Evolutionary conservation across 2,329 filamentous ascomycete genomes (phyloP).

Genomic region (Epichloe hybrida): DNA sequence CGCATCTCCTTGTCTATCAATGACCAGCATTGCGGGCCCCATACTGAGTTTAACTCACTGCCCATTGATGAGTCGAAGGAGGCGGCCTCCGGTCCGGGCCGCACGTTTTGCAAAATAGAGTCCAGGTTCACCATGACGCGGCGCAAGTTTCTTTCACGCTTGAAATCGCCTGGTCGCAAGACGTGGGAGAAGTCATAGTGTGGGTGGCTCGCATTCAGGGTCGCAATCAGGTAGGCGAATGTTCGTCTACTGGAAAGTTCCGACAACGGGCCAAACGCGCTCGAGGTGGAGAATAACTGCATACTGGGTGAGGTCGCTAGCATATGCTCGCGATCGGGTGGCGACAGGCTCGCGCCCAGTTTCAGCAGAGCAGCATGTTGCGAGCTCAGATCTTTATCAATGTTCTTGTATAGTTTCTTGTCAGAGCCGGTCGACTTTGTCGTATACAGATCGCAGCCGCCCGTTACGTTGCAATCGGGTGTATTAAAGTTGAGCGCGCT

Average conservation of each 20-base stretch:
- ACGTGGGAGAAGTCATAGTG: slow-evolving; percentile 95
- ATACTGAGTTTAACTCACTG: slow-evolving; percentile 45
- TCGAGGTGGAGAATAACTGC: slow-evolving; percentile 59
- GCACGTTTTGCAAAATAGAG: slow-evolving; percentile 73
- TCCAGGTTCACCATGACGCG: slow-evolving; percentile 80
- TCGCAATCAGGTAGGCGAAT: slow-evolving; percentile 93
- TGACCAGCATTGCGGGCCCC: slow-evolving; percentile 86
- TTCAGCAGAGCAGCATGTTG: slow-evolving; percentile 82
- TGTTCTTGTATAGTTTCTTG: slow-evolving; percentile 94
- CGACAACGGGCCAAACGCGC: slow-evolving; percentile 81
- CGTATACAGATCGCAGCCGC: slow-evolving; percentile 92
- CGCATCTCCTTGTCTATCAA: slow-evolving; percentile 91
- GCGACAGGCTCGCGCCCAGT: slow-evolving; percentile 75
- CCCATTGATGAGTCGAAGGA: slow-evolving; percentile 28
- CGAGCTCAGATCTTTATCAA: slow-evolving; percentile 79
- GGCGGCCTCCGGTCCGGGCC: slow-evolving; percentile 43
- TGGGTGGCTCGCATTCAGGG: slow-evolving; percentile 79
- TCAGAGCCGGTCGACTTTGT: slow-evolving; percentile 91
- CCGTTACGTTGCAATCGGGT: slow-evolving; percentile 79
- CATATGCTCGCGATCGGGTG: slow-evolving; percentile 61
- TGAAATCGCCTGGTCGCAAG: slow-evolving; percentile 79
- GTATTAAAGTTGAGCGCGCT: slow-evolving; percentile 93
- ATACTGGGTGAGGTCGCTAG: slow-evolving; percentile 49
- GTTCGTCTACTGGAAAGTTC: slow-evolving; percentile 80
- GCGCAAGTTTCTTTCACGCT: slow-evolving; percentile 65